Evolutionary conservation across 2,329 filamentous ascomycete species (phyloP), one percentile per base, ranked within the genome.

Genomic region (Elsinoe necatrix): DNA sequence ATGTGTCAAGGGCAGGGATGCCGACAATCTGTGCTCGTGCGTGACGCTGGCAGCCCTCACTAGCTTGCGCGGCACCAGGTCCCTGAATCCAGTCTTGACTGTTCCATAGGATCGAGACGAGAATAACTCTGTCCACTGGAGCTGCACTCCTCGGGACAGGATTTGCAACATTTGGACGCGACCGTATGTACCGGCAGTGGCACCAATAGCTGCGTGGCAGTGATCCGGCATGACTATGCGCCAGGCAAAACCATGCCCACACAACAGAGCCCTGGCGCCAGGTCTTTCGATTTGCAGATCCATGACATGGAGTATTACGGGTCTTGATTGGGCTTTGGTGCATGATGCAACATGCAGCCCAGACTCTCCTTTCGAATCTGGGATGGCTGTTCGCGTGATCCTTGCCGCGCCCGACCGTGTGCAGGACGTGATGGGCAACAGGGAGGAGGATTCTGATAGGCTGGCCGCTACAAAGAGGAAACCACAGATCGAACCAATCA

Each of bases 361-460:
- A 42, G 52, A 55, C 35, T 55, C 21, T 42, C 51, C 34, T 42
- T 43, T 41, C 34, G 20, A 34, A 20, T 31, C 42, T 47, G 23
- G 48, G 41, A 25, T 56, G 54, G 39, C 39, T 55, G 52, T 45
- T 55, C 52, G 52, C 52, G 52, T 55, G 54, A 56, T 56, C 41
- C 54, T 47, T 45, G 18, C 54, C 54, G 41, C 42, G 41, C 42
- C 9, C 41, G 41, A 45, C 39, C 25, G 39, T 25, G 25, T 31
- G 54, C 39, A 56, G 42, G 27, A 56, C 18, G 16, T 21, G 48
- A 21, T 20, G 45, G 27, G 25, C 48, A 52, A 39, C 29, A 52
- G 16, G 48, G 34, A 52, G 48, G 14, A 52, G 48, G 31, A n/a
- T 52, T 52, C 31, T 52, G 48, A 52, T 52, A 52, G 48, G 48